Base-by-base conservation (phyloP, 2,329 filamentous ascomycete species). In the Coleophoma cylindrospora region DNA sequence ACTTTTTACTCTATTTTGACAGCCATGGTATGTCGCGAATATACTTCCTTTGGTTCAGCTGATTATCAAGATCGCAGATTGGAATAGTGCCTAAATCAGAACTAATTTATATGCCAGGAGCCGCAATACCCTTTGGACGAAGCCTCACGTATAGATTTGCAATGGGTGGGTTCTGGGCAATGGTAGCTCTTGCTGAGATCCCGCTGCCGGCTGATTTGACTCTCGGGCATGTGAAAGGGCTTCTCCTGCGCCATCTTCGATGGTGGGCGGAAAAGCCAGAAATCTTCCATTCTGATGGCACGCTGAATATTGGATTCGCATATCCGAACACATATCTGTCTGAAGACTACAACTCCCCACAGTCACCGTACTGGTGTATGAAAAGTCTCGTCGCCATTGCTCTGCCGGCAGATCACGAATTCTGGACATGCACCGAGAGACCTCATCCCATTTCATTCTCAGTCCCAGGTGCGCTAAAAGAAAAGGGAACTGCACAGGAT, bases 301-400 rank as follows among this genome's bases (percentile, higher is more conserved):
- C 74, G 0, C 40, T 79, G 15, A 77, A 70, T 2, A 75, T 79
- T 34, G 76, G 69, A 11, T 74, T 68, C 46, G 57, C 22, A 4
- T 57, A 56, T 40, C 54, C 54, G 10, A 80, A 80, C 54, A 77
- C 78, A 72, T 80, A 73, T 55, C 70, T 80, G 69, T 66, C 67
- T 34, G 77, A 81, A 57, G 74, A 79, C 54, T 80, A 81, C 60
- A 80, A 80, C 57, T 80, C 77, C 2, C 75, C 77, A 0, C 77
- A 80, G 52, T 80, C 76, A 0, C 66, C 70, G 0, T 81, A 80
- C 56, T 80, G 77, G 77, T 72, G 69, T 8, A 61, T 80, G 19
- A 80, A 80, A 50, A 70, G 72, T 0, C 69, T 80, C 3, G 62
- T 77, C 1, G 68, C 67, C 0, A 59, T 77, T 0, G 66, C 64